Conservation (phyloP, 2,329 filamentous ascomycete genomes). For the Fusarium sp. region DNA sequence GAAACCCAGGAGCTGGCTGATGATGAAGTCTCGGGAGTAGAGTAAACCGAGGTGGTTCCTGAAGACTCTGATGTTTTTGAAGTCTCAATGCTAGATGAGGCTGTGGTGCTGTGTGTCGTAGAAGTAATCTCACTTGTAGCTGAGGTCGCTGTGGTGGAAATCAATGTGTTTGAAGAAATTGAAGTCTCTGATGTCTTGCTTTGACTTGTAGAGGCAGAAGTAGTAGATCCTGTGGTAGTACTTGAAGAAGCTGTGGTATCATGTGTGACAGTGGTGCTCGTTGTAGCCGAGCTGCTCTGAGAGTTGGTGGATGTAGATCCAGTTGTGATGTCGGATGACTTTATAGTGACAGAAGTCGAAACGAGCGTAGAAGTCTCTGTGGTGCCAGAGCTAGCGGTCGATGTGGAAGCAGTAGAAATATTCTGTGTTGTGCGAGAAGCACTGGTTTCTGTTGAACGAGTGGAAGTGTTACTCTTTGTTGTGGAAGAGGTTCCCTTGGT, state of each 20-base stretch:
- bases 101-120: neutral
- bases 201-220: conserved; percentile 5
- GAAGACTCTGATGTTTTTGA: conserved; percentile 5
- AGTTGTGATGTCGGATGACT: neutral
- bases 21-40: neutral
- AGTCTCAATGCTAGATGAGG: neutral
- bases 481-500: conserved; percentile 6
- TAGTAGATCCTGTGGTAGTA: neutral
- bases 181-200: too few species aligned
- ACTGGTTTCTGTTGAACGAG: neutral
- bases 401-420: neutral
- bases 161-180: too few species aligned
- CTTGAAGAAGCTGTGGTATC: conserved; percentile 15
- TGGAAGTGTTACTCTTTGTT: conserved; percentile 1
- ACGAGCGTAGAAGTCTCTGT: conserved; percentile 6
- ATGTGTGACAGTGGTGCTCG: conserved; percentile 1
- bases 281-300: conserved; percentile 19
- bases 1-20: neutral
- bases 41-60: neutral
- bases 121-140: conserved; percentile 20
- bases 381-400: conserved; percentile 1
- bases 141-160: too few species aligned
- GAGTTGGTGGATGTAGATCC: neutral
- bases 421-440: conserved; percentile 1
- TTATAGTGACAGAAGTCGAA: conserved; percentile 5